A percentile compares a stretch with the other conserved stretches of the same genome.
Conservation (phyloP, 371 early-diverging fungal genomes). For the Mortierella sp. region DNA sequence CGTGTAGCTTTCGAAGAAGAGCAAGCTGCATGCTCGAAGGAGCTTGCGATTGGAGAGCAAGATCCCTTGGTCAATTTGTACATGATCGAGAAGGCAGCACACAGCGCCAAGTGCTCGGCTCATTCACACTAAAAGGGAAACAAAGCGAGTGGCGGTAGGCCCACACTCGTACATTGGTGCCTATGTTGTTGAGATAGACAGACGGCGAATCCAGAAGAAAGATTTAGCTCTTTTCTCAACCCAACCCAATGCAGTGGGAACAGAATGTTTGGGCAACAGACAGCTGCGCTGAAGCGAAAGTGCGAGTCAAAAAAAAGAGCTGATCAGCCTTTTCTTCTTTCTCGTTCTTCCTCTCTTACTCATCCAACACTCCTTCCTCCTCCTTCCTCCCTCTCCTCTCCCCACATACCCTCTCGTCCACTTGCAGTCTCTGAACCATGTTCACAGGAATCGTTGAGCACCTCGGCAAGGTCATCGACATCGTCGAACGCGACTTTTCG, state of each 20-base stretch:
- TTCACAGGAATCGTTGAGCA: conserved; percentile 97
- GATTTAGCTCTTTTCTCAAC: background rate
- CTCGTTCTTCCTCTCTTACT: too few relatives aligned
- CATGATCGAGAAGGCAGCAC: conserved; percentile 19
- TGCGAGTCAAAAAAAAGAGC: too few relatives aligned
- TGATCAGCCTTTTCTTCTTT: too few relatives aligned
- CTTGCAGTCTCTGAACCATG: conserved; percentile 60
- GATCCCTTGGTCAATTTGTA: conserved; percentile 37
- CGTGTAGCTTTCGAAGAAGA: conserved; percentile 30
- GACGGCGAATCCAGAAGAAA: background rate
- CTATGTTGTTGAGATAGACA: background rate
- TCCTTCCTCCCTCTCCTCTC: background rate
- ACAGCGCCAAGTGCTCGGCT: conserved; percentile 14
- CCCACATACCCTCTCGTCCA: background rate
- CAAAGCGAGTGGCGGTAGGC: background rate
- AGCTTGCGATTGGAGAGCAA: conserved; percentile 31
- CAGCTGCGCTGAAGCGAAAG: too few relatives aligned
- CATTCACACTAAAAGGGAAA: conserved; percentile 1
- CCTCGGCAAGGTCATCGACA: conserved; percentile 81
- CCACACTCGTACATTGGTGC: background rate
- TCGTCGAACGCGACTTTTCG: conserved; percentile 73
- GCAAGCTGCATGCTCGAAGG: conserved; percentile 21
- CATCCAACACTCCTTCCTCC: background rate
- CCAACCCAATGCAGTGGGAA: too few relatives aligned
- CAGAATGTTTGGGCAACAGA: too few relatives aligned